Evolutionary conservation across 2,329 filamentous ascomycete species (phyloP), one percentile per base, ranked within the genome.

Genomic region (Nothomitra cinnamomea): DNA sequence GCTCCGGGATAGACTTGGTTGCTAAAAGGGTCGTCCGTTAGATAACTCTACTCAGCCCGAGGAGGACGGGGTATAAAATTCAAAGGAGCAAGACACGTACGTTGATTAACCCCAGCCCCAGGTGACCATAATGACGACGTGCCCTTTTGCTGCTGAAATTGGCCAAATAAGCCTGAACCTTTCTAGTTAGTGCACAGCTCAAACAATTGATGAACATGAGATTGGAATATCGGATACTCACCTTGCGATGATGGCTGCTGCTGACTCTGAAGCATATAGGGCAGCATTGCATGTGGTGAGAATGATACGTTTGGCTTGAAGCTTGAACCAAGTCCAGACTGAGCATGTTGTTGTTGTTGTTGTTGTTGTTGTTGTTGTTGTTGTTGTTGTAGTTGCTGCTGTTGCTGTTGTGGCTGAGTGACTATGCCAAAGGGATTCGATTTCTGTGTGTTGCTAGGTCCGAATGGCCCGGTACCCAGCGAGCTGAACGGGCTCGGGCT

Each of bases 1-100:
- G 85, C 55, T 88, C 82, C 19, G 79, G 74, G 45, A 89, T 77
- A 49, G 81, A 78, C 65, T 87, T 88, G 82, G 60, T 74, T 78
- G 80, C 55, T 36, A 17, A 22, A 10, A 1, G 10, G 5, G 12
- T 6, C 21, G 19, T 49, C 24, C 25, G 17, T 49, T 28, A 49
- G 45, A n/a, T 22, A 24, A 8, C 19, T 19, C 7, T 4, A 35
- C 45, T 10, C 3, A 13, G 10, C 19, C 6, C n/a, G 32, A 5
- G 25, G 2, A 35, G 32, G 24, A 17, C 24, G 32, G 10, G 45
- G 25, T 19, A 24, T 22, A 25, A 22, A 10, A 47, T 13, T 4
- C 12, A 25, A n/a, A 56, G 62, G 60, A 41, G 58, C 55, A 43
- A 42, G 42, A 35, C 47, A 54, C 55, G 53, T 41, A 53, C 53